Percentiles rank a stretch among this genome's conserved stretches.
phyloP scores from a whole-genome alignment of 73 alveolate species.

The Tetrahymena borealis region DNA sequence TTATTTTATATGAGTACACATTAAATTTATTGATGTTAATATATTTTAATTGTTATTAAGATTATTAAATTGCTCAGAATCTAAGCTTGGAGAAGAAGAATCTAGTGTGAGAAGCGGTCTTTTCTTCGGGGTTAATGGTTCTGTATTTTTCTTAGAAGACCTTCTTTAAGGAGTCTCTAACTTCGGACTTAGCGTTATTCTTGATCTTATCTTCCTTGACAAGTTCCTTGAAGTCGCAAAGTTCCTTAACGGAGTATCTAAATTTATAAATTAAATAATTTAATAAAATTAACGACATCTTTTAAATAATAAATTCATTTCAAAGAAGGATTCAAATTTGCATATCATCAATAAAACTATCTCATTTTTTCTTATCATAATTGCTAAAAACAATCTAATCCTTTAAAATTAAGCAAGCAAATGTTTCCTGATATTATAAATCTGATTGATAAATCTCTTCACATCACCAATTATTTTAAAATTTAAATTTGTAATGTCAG shows the following conservation, averaged over 20 bases:
- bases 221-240: constrained; percentile 31
- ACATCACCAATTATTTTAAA: too few species aligned
- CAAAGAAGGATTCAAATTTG: background rate
- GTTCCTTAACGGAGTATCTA: constrained; percentile 25
- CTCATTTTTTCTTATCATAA: too few species aligned
- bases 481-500: too few species aligned
- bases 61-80: constrained; percentile 26
- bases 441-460: too few species aligned
- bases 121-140: constrained; percentile 25
- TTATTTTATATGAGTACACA: background rate
- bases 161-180: constrained; percentile 30
- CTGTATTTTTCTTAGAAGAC: constrained; percentile 36
- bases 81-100: constrained; percentile 45
- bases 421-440: too few species aligned
- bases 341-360: too few species aligned
- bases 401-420: too few species aligned
- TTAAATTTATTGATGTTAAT: background rate
- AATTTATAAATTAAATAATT: background rate
- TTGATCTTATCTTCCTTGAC: constrained; percentile 29
- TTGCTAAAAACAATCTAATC: too few species aligned
- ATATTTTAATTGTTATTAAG: background rate
- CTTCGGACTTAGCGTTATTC: constrained; percentile 18
- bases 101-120: constrained; percentile 38
- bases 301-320: too few species aligned
- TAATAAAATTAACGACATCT: too few species aligned